Base-by-base conservation (phyloP, 192 early-diverging fungal genomes). In the Haplosporangium gracile region DNA sequence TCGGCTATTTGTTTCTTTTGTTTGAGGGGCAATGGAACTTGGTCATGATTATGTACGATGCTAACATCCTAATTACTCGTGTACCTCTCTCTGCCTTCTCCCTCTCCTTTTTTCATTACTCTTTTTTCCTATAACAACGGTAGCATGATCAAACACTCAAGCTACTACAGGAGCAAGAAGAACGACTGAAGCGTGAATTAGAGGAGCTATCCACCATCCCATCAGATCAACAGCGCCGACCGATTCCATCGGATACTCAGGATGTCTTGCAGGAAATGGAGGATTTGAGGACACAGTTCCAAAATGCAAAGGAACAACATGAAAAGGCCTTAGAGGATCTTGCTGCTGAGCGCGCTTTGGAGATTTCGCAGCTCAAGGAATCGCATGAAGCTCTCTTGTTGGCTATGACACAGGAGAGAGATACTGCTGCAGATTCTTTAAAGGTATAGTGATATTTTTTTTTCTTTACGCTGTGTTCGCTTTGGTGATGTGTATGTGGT, bases 111-210 rank as follows among this genome's bases (percentile, higher is more conserved):
- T 32, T 47, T 70, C 36, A 36, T 26, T 70, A 22, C 43, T 57
- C 20, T 47, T 75, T 29, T 70, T 32, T 32, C 26, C 15, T 29
- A 47, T 45, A 42, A 20, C 11, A 45, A 26, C 29, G 45, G 49
- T 43, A 86, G 84, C 84, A 86, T 78, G 84, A 81, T 68, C 72
- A 86, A 72, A 86, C 84, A 6, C 79, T 86, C 22, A 80, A 77
- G 40, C 72, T 86, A 16, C 75, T 86, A 3, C 84, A 86, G 63
- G 84, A 86, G 60, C 84, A 86, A 70, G 84, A 86, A 49, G 84
- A 80, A 36, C 78, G 84, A 8, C 76, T 86, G 75, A 86, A 75
- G 65, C 39, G 60, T 11, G 75, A 86, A 53, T 51, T 86, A 9
- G 84, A 80, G 68, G 84, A 86, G 47, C 49, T 86, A 1, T 39